Evolutionary conservation across 306 rosid genomes (phyloP), one percentile per base, ranked within the genome.

Genomic region (Citrullus mucosospermus): DNA sequence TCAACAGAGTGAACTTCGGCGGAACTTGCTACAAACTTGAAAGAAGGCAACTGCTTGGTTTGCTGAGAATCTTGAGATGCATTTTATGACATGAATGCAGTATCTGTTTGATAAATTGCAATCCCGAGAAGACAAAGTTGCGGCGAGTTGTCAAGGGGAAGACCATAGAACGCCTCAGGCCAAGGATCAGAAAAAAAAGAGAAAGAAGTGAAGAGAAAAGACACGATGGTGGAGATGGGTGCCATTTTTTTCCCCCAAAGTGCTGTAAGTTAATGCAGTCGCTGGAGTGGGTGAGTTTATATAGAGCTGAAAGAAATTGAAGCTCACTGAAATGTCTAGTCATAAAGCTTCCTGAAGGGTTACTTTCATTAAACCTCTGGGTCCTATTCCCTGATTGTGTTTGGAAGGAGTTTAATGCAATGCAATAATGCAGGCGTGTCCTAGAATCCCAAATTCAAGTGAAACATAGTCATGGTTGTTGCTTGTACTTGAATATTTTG

Each of bases 211-310:
- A 30, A 30, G 60, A 73, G 60, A 73, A 73, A 16, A 30, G 77
- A 73, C 46, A 73, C 51, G 61, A 73, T 15, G 44, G 77, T 73
- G 61, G 30, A 51, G 44, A 73, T 73, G 44, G 77, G 77, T 72
- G 59, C 58, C 77, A 72, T 72, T 72, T 28, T 18, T 39, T 17
- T 4, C 18, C 3, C 1, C 6, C 34, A 0, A 69, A 61, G 36
- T 20, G 56, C 12, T 11, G 76, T 22, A 69, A 69, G 76, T 43
- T 65, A 65, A 32, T 62, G 69, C 69, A 62, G 69, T 32, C 17
- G 41, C 38, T 71, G 59, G 36, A 48, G 58, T 25, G 41, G 77
- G n/a, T 14, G 58, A 46, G 58, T 71, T 48, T 71, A 71, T 71
- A 48, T 48, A 20, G 77, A 30, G 20, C 59, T 48, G 59, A 71